These are phyloP conservation scores for Metarhizium brunneum DNA, from an alignment of 2,329 filamentous ascomycete species.

Conservation along the genomic window DNA sequence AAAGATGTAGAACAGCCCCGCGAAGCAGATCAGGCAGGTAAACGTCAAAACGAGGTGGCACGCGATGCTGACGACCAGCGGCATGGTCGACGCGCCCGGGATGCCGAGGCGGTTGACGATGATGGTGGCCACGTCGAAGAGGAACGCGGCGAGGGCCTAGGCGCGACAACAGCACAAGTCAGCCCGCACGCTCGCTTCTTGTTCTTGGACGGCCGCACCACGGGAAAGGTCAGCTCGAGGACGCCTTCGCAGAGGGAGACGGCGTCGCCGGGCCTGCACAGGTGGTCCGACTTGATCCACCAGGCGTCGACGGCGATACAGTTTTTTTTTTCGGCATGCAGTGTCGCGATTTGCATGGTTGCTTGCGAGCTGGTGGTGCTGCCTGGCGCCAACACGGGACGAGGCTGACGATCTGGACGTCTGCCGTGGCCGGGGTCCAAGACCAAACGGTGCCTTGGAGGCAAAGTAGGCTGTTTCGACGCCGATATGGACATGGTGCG, in stretches of 20 bases:
- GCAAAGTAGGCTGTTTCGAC: constrained; percentile 30
- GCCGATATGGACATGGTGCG: constrained; percentile 29
- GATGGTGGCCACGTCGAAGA: neutral
- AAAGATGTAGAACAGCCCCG: neutral
- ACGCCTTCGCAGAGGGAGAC: neutral
- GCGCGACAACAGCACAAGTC: neutral
- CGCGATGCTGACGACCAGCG: neutral
- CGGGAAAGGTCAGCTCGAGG: neutral
- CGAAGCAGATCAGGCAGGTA: neutral
- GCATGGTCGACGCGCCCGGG: neutral
- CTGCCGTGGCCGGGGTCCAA: constrained; percentile 29
- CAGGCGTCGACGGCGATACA: neutral
- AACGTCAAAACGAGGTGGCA: too few species aligned
- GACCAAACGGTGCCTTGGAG: constrained; percentile 13
- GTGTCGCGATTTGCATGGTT: too few species aligned
- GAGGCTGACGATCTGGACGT: constrained; percentile 26
- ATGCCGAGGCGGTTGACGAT: neutral
- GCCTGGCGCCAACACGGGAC: neutral
- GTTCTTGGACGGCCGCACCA: neutral
- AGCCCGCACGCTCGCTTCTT: too few species aligned
- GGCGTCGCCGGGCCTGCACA: neutral
- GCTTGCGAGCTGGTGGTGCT: too few species aligned
- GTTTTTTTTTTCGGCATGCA: too few species aligned
- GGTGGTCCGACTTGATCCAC: neutral
- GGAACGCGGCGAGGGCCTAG: neutral